Percentiles rank a stretch among this genome's conserved stretches.
These are phyloP conservation scores for Immersiella caudata DNA, from an alignment of 495 filamentous ascomycete genomes.

Conservation along the genomic window DNA sequence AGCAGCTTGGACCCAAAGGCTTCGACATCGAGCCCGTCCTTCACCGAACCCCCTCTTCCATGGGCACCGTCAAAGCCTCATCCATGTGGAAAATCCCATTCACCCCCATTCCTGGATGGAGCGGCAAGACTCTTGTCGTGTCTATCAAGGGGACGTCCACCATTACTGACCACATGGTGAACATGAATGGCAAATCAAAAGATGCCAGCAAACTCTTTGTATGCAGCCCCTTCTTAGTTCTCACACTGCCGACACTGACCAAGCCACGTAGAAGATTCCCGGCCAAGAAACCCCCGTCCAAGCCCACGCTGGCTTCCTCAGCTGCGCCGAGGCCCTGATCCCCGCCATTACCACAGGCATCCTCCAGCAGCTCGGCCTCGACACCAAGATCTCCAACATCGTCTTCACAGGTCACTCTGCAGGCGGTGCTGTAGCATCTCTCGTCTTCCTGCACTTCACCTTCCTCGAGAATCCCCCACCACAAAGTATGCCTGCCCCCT, in stretches of 20 bases:
- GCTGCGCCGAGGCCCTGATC: constrained; percentile 10
- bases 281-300: neutral
- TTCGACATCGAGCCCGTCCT: constrained; percentile 13
- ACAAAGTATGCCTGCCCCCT: neutral
- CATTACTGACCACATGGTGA: constrained; percentile 19
- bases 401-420: constrained; percentile 20
- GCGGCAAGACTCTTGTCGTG: constrained; percentile 14
- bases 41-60: constrained; percentile 14
- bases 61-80: constrained; percentile 19
- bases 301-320: constrained; percentile 16
- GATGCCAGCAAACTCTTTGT: constrained; percentile 8
- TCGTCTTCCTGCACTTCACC: constrained; percentile 18
- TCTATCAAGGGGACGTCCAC: constrained; percentile 15
- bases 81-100: constrained; percentile 20
- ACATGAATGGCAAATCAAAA: constrained; percentile 17
- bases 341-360: constrained; percentile 2
- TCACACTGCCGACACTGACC: neutral
- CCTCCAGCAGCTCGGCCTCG: neutral
- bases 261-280: neutral
- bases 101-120: constrained; percentile 10
- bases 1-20: constrained; percentile 9
- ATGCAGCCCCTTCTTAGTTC: neutral
- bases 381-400: constrained; percentile 16
- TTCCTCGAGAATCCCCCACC: neutral
- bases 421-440: constrained; percentile 14